Evolutionary conservation across 768 basidiomycete genomes (phyloP).

Genomic region (Lyophyllum semitale): DNA sequence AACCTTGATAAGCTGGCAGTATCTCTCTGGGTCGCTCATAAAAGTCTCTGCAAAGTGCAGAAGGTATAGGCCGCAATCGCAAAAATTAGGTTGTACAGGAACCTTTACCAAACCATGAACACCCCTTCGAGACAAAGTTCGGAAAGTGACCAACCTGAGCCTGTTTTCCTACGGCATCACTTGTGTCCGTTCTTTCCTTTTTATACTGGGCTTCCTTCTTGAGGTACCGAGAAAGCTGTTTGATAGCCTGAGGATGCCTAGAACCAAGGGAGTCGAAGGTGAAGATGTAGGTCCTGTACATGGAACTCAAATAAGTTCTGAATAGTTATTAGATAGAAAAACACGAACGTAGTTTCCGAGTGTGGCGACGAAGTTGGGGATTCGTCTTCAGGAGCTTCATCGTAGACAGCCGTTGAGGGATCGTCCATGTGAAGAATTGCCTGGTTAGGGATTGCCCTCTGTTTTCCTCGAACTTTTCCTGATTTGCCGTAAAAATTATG

Average conservation of each 20-base stretch:
- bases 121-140: background rate
- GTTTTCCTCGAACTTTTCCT: conserved; percentile 18
- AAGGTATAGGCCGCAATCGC: conserved; percentile 92
- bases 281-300: conserved; percentile 73
- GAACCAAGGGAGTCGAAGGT: conserved; percentile 88
- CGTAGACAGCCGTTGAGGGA: background rate
- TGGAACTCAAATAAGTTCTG: conserved; percentile 2
- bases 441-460: conserved; percentile 15
- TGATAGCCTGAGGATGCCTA: conserved; percentile 66
- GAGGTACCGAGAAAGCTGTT: conserved; percentile 67
- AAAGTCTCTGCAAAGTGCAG: conserved; percentile 85
- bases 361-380: background rate
- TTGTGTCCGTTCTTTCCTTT: conserved; percentile 37
- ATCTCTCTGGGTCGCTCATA: conserved; percentile 58
- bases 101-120: conserved; percentile 51
- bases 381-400: conserved; percentile 1
- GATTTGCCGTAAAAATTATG: conserved; percentile 13
- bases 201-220: conserved; percentile 79
- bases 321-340: background rate
- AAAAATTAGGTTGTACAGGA: conserved; percentile 85
- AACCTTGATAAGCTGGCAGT: conserved; percentile 53
- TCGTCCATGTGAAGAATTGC: background rate
- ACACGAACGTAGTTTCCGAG: conserved; percentile 3
- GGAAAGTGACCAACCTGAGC: conserved; percentile 46
- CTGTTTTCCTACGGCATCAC: conserved; percentile 45